These are phyloP conservation scores for Penicillium digitatum DNA, from an alignment of 2,329 filamentous ascomycete species.

Conservation along the genomic window DNA sequence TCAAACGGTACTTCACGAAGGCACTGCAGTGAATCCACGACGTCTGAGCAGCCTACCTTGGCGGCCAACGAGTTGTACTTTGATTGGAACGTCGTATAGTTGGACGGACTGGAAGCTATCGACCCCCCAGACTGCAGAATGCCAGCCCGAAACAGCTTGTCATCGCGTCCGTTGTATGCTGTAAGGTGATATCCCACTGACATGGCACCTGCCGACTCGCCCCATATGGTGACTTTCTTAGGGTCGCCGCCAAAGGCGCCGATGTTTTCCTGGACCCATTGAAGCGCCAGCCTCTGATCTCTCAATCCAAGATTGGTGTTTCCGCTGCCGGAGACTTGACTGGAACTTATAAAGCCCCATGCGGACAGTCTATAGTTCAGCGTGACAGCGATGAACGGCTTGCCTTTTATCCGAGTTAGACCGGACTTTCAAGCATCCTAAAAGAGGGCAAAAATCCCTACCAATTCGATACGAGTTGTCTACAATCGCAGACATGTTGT, in stretches of 20 bases:
- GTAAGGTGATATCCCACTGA: conserved; percentile 51
- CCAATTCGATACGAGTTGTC: conserved; percentile 50
- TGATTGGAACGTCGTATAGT: conserved; percentile 38
- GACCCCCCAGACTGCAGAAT: conserved; percentile 53
- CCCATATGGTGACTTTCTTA: conserved; percentile 48
- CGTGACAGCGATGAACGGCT: conserved; percentile 53
- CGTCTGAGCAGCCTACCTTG: conserved; percentile 56
- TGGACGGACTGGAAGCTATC: conserved; percentile 42
- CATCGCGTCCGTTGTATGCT: conserved; percentile 53
- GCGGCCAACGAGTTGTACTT: conserved; percentile 61
- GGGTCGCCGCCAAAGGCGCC: conserved; percentile 35
- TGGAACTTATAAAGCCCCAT: conserved; percentile 53
- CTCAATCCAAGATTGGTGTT: conserved; percentile 56
- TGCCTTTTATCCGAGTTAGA: neutral
- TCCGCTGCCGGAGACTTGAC: conserved; percentile 41
- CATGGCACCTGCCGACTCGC: conserved; percentile 53
- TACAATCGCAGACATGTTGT: conserved; percentile 61
- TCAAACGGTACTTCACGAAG: conserved; percentile 60
- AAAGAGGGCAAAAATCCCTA: neutral
- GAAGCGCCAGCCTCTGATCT: conserved; percentile 38
- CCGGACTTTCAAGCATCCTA: neutral
- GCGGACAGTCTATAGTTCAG: conserved; percentile 53
- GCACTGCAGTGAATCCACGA: conserved; percentile 59
- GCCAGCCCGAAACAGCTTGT: conserved; percentile 52
- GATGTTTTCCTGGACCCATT: conserved; percentile 40